Base-by-base conservation (phyloP, 495 filamentous ascomycete genomes). In the Trichoderma reesei region DNA sequence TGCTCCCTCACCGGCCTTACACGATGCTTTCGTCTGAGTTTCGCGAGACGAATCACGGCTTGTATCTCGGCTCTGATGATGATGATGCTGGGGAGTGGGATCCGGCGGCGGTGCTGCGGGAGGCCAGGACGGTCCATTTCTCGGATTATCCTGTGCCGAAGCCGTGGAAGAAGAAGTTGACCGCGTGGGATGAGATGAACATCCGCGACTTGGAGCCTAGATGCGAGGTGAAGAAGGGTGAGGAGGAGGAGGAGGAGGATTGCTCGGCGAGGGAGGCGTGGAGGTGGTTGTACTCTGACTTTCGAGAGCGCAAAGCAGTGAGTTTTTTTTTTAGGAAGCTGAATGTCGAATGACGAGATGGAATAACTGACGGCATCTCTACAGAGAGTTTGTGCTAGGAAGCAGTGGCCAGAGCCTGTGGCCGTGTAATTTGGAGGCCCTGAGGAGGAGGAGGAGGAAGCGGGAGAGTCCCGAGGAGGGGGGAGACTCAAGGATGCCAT, bases 141-240 rank as follows among this genome's bases (percentile, higher is more conserved):
- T 87, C 83, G 3, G 90, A 94, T 69, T 89, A 86, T 85, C 90
- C 90, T 4, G 67, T 91, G 48, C 88, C 89, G 3, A 93, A 93
- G 72, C 89, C 89, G 0, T 92, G 89, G 89, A 72, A 89, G 20
- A 79, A 82, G 72, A 86, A 81, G 80, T 76, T 84, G 48, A 56
- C 48, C 3, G 14, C 5, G 3, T 18, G 33, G 5, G 48, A 56
- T 26, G 79, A 82, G 41, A 72, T 79, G 14, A 67, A 80, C 64
- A 69, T 88, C 31, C 72, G 76, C 3, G 76, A 82, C 36, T 79
- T 83, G 65, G 83, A 89, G 69, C 86, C 88, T 48, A 80, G 83
- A 61, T 78, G 80, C 46, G 48, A 83, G 37, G 79, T 83, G 65
- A 83, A 89, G 70, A 86, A 71, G 67, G 61, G 31, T 26, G 14